phyloP scores from a whole-genome alignment of 2,329 filamentous ascomycete genomes.

The Huntiella abstrusa region DNA sequence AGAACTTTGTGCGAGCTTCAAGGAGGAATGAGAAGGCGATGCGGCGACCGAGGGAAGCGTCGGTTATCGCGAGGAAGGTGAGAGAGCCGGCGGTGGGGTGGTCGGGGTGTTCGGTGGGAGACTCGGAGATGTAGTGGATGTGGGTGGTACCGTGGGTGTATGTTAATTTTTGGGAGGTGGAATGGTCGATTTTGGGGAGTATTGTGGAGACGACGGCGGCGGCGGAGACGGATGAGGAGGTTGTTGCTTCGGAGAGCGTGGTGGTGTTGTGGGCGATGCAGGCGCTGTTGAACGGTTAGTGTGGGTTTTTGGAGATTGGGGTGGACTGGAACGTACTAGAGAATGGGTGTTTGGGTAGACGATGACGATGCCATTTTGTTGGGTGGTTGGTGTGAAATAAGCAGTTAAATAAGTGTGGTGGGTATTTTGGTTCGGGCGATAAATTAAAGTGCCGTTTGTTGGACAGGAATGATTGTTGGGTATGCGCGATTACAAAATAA shows the following conservation, averaged over 20 bases:
- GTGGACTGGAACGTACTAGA: constrained; percentile 39
- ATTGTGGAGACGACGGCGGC: constrained; percentile 82
- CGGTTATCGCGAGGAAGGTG: constrained; percentile 80
- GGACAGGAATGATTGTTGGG: not conserved
- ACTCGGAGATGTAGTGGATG: constrained; percentile 88
- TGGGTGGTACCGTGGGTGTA: constrained; percentile 83
- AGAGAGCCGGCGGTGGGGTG: constrained; percentile 55
- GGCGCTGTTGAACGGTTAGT: constrained; percentile 36
- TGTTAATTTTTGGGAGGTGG: constrained; percentile 66
- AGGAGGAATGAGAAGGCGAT: constrained; percentile 85
- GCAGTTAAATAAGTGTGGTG: not conserved
- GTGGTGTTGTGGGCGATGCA: constrained; percentile 90
- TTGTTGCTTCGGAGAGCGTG: constrained; percentile 83
- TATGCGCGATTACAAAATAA: not conserved
- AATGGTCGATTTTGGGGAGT: constrained; percentile 83
- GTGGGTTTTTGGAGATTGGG: not conserved
- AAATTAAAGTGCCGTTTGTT: not conserved
- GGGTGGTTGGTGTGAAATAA: constrained; percentile 20
- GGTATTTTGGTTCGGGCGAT: not conserved
- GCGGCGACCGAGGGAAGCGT: constrained; percentile 62
- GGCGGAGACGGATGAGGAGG: constrained; percentile 63
- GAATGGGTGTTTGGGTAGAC: constrained; percentile 41
- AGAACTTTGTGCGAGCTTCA: constrained; percentile 77
- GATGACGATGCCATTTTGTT: constrained; percentile 52
- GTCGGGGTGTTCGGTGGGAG: constrained; percentile 44